Conservation (phyloP, 805 yeast species). For the Saturnispora hagleri region DNA sequence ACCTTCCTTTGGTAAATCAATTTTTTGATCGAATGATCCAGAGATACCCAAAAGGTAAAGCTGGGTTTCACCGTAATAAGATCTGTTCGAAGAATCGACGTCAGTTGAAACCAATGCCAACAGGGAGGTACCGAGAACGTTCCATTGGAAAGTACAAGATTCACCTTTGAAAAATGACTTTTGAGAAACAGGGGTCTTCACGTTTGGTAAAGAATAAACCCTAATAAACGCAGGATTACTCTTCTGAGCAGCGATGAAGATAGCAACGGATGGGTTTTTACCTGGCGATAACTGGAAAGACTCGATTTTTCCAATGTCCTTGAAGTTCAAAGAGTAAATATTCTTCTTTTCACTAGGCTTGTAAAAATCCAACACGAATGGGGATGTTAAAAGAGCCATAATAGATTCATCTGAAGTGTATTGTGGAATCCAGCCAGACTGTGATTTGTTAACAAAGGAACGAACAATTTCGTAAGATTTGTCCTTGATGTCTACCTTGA, state of each 20-base stretch:
- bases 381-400: slow-evolving; percentile 44
- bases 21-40: slow-evolving; percentile 84
- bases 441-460: slow-evolving; percentile 68
- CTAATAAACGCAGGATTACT: slow-evolving; percentile 88
- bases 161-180: slow-evolving; percentile 95
- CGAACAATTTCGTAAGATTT: slow-evolving; percentile 22
- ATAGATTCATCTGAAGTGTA: slow-evolving; percentile 72
- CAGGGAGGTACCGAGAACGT: slow-evolving; percentile 85
- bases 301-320: slow-evolving; percentile 38
- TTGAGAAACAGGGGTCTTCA: slow-evolving; percentile 68
- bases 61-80: slow-evolving; percentile 95
- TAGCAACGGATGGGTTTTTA: slow-evolving; percentile 78
- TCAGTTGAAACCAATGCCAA: slow-evolving; percentile 92
- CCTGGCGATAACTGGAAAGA: slow-evolving; percentile 74
- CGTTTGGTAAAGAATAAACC: slow-evolving; percentile 72
- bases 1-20: slow-evolving; percentile 82
- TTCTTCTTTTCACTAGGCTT: slow-evolving; percentile 42
- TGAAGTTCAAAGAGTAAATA: slow-evolving; percentile 47
- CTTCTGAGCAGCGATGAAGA: slow-evolving; percentile 76
- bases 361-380: slow-evolving; percentile 60
- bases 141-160: slow-evolving; percentile 88
- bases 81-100: slow-evolving; percentile 87
- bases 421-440: slow-evolving; percentile 89
- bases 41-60: slow-evolving; percentile 85
- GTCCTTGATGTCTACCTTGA: slow-evolving; percentile 37